Evolutionary conservation across 805 yeast species (phyloP), one percentile per base, ranked within the genome.

Genomic region (Pichia membranifaciens): DNA sequence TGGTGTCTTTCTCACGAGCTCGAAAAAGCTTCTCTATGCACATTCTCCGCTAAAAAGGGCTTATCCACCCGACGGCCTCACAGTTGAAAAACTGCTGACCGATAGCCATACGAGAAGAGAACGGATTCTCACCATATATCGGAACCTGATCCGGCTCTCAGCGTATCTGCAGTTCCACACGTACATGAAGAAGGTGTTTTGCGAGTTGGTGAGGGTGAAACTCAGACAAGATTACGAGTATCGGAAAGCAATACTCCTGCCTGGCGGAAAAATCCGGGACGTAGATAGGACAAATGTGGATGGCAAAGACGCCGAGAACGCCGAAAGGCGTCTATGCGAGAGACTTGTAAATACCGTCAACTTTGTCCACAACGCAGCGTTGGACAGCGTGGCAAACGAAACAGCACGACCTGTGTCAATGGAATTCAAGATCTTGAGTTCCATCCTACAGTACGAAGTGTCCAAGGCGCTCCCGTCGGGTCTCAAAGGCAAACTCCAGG

Each of bases 361-460:
- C 38, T 61, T 62, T 43, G 38, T 59, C 6, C 53, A 56, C 32
- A 62, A 62, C 46, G 55, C 62, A 2, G 52, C 59, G 34, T 43
- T 52, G n/a, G 43, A 45, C 31, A 28, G 28, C 6, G 43, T 21
- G 5, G n/a, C 25, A 12, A 43, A 50, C 21, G 25, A 34, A 47
- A 41, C 42, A 44, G 28, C 38, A 29, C n/a, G 43, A 5, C 49
- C 51, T 1, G 16, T 31, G 13, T 25, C 35, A 2, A 38, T 41
- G 16, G 63, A 58, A 31, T 51, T 25, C 20, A 48, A 46, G 29
- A 48, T 60, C 2, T 18, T 59, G 3, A 44, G 49, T 15, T 43
- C 58, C 10, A 51, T 61, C 1, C 13, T 60, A 31, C 55, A 58
- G 17, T 58, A 43, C 45, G 64, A 59, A 47, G 45, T 47, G 10